A percentile compares a stretch with the other conserved stretches of the same genome.
Conservation (phyloP, 345 rosid genomes). For the Murraya koenigii region DNA sequence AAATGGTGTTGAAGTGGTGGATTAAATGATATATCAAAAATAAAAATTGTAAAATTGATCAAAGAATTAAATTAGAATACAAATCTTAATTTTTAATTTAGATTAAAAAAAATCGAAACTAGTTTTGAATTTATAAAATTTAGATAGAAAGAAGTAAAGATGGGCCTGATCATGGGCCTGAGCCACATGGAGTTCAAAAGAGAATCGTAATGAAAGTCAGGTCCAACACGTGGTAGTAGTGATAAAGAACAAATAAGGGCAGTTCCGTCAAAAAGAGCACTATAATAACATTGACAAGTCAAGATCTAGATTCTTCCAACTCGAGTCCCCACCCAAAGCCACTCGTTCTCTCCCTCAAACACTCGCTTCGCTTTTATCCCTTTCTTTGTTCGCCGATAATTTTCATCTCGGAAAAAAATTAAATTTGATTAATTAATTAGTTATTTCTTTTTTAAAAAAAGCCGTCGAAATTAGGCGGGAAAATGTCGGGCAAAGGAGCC, state of each 20-base stretch:
- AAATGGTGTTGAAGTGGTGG: no score
- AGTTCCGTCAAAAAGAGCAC: background rate
- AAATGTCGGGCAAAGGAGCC: conserved; percentile 85
- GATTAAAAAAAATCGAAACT: no score
- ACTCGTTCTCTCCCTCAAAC: background rate
- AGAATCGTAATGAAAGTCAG: no score
- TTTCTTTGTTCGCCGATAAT: background rate
- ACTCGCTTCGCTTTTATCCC: background rate
- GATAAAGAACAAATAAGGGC: background rate
- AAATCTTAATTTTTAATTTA: no score
- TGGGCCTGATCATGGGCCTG: background rate
- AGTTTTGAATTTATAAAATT: no score
- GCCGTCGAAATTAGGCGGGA: conserved; percentile 20
- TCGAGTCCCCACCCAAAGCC: background rate
- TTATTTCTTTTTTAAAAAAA: background rate
- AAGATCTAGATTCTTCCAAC: background rate
- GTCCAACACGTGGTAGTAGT: background rate
- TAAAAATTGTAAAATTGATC: no score
- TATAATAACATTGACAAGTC: background rate
- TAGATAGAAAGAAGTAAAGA: background rate
- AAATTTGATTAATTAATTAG: background rate
- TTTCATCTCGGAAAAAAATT: background rate
- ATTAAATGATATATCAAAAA: no score
- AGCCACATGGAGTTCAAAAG: no score
- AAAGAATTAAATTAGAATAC: no score